These are phyloP conservation scores for Fusarium napiforme DNA, from an alignment of 2,329 filamentous ascomycete species.

Conservation along the genomic window DNA sequence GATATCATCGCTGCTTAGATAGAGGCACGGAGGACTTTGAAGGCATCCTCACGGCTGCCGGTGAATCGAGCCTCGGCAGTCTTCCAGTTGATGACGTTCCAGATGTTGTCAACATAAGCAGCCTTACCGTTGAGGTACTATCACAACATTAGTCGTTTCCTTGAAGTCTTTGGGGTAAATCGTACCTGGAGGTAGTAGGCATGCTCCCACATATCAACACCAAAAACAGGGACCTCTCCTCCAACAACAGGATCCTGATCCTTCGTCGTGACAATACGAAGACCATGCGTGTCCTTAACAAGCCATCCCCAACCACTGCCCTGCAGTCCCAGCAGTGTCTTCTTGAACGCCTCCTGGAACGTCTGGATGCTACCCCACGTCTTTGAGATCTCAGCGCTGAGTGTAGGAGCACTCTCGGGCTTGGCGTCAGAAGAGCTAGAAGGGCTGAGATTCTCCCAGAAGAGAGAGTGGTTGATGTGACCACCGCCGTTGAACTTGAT, in stretches of 20 bases:
- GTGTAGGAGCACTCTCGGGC: conserved; percentile 64
- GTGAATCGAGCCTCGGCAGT: conserved; percentile 71
- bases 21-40: conserved; percentile 57
- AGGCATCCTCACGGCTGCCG: conserved; percentile 58
- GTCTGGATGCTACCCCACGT: conserved; percentile 75
- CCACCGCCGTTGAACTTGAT: conserved; percentile 92
- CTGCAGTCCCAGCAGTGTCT: conserved; percentile 76
- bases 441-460: conserved; percentile 86
- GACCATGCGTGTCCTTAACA: conserved; percentile 68
- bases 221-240: conserved; percentile 75
- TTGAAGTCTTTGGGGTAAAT: background rate
- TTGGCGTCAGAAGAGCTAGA: conserved; percentile 67
- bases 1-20: conserved; percentile 44
- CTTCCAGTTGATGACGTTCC: conserved; percentile 84
- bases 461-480: conserved; percentile 92
- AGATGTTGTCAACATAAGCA: conserved; percentile 79
- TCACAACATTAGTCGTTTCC: conserved; percentile 9
- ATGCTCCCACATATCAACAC: conserved; percentile 94
- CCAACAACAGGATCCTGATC: conserved; percentile 82
- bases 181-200: conserved; percentile 85
- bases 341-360: conserved; percentile 74
- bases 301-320: conserved; percentile 93
- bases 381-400: conserved; percentile 69
- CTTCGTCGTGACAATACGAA: conserved; percentile 83
- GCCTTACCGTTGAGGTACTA: conserved; percentile 82